Evolutionary conservation across 2,329 filamentous ascomycete species (phyloP).

Genomic region (Pleoardoris graminearum): DNA sequence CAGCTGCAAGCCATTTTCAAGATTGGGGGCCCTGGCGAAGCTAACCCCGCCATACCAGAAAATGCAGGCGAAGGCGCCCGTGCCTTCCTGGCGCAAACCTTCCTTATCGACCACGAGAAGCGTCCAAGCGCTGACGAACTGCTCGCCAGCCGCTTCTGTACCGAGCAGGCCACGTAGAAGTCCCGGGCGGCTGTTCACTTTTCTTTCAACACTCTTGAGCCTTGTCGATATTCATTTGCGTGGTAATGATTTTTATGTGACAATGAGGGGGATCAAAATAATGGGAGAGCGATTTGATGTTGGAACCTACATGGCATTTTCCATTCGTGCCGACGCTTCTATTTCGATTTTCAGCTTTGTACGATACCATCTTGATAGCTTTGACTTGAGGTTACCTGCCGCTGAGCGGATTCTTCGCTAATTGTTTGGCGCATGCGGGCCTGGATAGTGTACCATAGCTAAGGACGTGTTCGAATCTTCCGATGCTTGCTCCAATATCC

Average conservation of each 20-base stretch:
- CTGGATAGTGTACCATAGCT: conserved; percentile 1
- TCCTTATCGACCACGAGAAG: conserved; percentile 93
- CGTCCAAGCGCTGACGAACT: conserved; percentile 90
- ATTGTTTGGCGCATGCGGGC: background rate
- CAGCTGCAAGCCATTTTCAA: conserved; percentile 99
- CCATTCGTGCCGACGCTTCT: background rate
- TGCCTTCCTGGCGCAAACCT: conserved; percentile 83
- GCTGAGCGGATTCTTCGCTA: conserved; percentile 6
- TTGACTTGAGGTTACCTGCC: background rate
- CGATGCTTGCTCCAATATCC: background rate
- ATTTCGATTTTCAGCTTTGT: background rate
- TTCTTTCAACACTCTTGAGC: too few relatives aligned
- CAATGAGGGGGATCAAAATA: conserved; percentile 5
- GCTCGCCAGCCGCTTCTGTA: conserved; percentile 79
- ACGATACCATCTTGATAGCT: conserved; percentile 3
- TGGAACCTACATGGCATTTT: background rate
- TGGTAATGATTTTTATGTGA: conserved; percentile 13
- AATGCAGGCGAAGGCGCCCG: conserved; percentile 82
- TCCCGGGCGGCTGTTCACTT: background rate
- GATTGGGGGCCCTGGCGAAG: conserved; percentile 81
- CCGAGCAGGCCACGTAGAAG: conserved; percentile 58
- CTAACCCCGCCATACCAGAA: conserved; percentile 85
- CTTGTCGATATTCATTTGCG: too few relatives aligned
- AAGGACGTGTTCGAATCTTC: background rate
- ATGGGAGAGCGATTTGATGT: background rate